Evolutionary conservation across 1,284 basidiomycete genomes (phyloP), one percentile per base, ranked within the genome.

Genomic region (Megacollybia platyphylla): DNA sequence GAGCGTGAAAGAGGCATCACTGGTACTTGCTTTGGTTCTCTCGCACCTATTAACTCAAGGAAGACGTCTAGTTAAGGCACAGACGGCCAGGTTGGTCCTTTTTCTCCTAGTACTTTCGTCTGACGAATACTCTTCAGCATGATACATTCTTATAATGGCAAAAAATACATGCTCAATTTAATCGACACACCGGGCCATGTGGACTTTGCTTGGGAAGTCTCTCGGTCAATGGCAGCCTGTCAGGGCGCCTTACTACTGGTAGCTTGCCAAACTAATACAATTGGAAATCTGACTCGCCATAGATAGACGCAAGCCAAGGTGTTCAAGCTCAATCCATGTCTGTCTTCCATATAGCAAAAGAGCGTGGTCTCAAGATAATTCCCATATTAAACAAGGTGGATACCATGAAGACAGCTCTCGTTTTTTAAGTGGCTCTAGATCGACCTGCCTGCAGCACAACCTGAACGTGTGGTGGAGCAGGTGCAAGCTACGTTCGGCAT

Each of bases 151-250:
- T 57, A 64, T 43, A 58, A 72, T 39, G 73, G 72, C 4, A 63
- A 68, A 30, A 65, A 65, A 15, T 83, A 87, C 55, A 70, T 99
- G 40, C 74, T 99, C 50, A 98, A 98, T 61, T 69, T 98, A 29
- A 94, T 99, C 54, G 94, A 99, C 59, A 98, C 96, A 0, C 94
- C 94, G 37, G 84, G 92, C 3, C 92, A 97, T 61, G 92, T 96
- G 39, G 92, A 97, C 65, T 97, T 97, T 61, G 78, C 87, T 46
- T 94, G 93, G 79, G 96, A 98, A 62, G 91, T 98, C 7, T 86
- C 89, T 10, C 78, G 96, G 38, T 92, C 88, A 35, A 67, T 98
- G 20, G 83, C 90, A 1, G 92, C 93, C 28, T 97, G 89, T 52
- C 89, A 98, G 63, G 93, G 92, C 13, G 94, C 91, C 3, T 61